Base-by-base conservation (phyloP, 176 grass and related monocot genomes). In the Oryza longistaminata region DNA sequence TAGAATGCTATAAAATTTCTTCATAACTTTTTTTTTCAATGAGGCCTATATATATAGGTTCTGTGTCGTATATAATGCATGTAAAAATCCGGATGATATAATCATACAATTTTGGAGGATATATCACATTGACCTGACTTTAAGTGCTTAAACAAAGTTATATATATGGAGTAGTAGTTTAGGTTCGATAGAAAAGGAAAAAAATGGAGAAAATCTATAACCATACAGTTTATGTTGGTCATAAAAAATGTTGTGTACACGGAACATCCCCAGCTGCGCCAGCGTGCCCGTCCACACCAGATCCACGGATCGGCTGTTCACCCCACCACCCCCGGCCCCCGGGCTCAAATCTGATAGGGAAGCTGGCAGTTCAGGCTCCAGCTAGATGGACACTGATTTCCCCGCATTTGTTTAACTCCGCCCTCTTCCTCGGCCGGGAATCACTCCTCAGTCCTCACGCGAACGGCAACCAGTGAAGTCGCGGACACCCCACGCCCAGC, bases 401-500 rank as follows among this genome's bases (percentile, higher is more conserved):
- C 42, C 5, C 31, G 40, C 44, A 77, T 66, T 90, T 73, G 67
- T 90, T 77, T 86, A 90, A 90, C 73, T 72, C 65, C 77, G 77
- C 67, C 67, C 80, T 37, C 22, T 44, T 66, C 39, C 24, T 77
- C 78, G 73, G 44, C 88, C 88, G 83, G 88, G 88, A 86, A 90
- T 90, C 88, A 60, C 84, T 87, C 88, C 84, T 71, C n/a, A n/a
- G n/a, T n/a, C n/a, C n/a, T n/a, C 83, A 68, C 88, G 79, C 88
- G 44, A 82, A 86, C 83, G 35, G 83, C 83, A 58, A 69, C 69
- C 80, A 55, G 31, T 40, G 21, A 34, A 78, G 81, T 34, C 68
- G 55, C n/a, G 55, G 76, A 50, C 88, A 82, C 77, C 82, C 65
- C 88, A 77, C 15, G 40, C 40, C 77, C 88, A 90, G 88, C 78